A percentile compares a stretch with the other conserved stretches of the same genome.
Evolutionary conservation across 176 grass and related monocot species (phyloP).

Genomic region (Zea luxurians): DNA sequence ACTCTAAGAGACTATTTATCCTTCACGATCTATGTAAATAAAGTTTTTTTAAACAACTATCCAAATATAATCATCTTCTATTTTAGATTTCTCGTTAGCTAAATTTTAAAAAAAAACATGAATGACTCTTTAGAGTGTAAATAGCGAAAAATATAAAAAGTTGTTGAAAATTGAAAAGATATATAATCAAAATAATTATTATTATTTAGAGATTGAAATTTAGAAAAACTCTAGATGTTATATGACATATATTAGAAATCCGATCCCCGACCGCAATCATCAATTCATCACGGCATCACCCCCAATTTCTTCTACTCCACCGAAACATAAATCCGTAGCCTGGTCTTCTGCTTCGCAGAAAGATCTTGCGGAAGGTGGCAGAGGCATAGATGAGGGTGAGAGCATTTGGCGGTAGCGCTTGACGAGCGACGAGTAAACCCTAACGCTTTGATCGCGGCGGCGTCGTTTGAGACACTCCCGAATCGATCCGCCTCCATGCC

Average conservation of each 20-base stretch:
- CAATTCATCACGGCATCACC: not conserved
- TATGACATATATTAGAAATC: not conserved
- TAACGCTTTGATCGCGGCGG: not conserved
- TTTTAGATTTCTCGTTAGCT: too few species aligned
- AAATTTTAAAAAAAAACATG: too few species aligned
- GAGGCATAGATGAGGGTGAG: not conserved
- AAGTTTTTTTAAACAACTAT: too few species aligned
- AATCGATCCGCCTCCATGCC: constrained; percentile 24
- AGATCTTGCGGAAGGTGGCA: not conserved
- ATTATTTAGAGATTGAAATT: too few species aligned
- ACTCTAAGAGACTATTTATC: too few species aligned
- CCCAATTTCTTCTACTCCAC: not conserved
- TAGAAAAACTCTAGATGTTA: too few species aligned
- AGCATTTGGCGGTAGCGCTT: not conserved
- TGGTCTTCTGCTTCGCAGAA: not conserved
- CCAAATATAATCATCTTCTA: too few species aligned
- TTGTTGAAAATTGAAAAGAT: too few species aligned
- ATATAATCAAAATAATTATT: too few species aligned
- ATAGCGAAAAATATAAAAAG: too few species aligned
- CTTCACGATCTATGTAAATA: too few species aligned
- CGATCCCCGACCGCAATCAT: not conserved
- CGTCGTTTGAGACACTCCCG: not conserved
- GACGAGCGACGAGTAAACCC: not conserved
- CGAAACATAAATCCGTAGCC: not conserved
- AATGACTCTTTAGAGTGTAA: too few species aligned